Evolutionary conservation across 257 asterid species (phyloP).

Genomic region (Verbena officinalis): DNA sequence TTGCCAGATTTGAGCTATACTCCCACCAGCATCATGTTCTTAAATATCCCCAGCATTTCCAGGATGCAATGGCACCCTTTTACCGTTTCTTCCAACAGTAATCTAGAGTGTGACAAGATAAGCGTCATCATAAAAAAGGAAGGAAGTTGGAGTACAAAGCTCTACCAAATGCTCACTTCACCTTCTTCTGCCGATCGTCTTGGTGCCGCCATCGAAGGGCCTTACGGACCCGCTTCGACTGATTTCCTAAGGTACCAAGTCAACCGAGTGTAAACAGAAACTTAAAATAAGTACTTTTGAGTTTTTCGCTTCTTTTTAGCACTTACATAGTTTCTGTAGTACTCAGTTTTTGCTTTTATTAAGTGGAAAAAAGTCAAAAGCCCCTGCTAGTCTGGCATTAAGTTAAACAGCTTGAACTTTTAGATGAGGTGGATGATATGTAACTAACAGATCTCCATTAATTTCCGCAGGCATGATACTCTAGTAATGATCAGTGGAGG

Average conservation of each 20-base stretch:
- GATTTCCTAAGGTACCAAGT: slow-evolving; percentile 57
- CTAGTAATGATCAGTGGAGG: slow-evolving; percentile 92
- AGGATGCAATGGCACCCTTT: slow-evolving; percentile 97
- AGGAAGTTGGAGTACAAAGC: slow-evolving; percentile 81
- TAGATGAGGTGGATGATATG: not conserved
- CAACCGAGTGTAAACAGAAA: too few relatives aligned
- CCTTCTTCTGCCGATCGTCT: slow-evolving; percentile 61
- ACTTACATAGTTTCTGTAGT: too few relatives aligned
- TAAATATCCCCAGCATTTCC: slow-evolving; percentile 75
- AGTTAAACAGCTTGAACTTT: not conserved
- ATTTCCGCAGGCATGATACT: slow-evolving; percentile 58
- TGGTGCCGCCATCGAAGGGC: slow-evolving; percentile 74
- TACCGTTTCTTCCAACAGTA: slow-evolving; percentile 69
- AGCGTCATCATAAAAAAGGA: slow-evolving; percentile 70
- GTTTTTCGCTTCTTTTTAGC: not conserved
- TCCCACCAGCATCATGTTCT: slow-evolving; percentile 80
- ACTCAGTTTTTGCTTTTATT: too few relatives aligned
- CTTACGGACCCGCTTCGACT: slow-evolving; percentile 83
- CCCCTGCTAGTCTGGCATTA: too few relatives aligned
- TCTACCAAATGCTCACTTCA: slow-evolving; percentile 60
- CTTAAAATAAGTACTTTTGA: not conserved
- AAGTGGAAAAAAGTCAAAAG: too few relatives aligned
- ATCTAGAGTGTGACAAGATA: slow-evolving; percentile 65
- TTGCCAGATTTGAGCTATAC: slow-evolving; percentile 53
- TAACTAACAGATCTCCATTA: not conserved